Conservation (phyloP, 164 flowering plant genomes). For the Pachysandra terminalis region DNA sequence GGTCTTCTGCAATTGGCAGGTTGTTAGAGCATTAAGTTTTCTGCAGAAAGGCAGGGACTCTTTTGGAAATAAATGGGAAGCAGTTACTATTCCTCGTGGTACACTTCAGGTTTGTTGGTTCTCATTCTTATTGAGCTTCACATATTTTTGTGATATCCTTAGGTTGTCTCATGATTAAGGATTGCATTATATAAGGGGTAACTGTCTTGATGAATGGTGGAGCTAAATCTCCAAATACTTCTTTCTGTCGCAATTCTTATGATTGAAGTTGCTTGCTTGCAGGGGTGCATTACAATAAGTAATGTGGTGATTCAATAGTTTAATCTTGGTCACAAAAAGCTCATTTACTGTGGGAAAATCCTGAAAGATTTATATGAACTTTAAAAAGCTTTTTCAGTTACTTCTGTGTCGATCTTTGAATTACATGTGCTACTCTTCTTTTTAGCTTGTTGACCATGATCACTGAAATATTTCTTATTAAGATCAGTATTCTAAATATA, state of each 20-base stretch:
- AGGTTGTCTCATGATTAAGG: no score
- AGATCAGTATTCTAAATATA: no score
- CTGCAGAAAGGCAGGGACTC: conserved; percentile 63
- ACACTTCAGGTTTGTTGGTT: conserved; percentile 90
- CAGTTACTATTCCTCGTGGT: conserved; percentile 87
- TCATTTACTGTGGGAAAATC: not conserved
- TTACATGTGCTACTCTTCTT: no score
- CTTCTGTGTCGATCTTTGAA: no score
- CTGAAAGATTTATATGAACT: no score
- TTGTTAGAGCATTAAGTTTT: conserved; percentile 74
- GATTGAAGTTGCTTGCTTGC: no score
- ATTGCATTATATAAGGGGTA: not conserved
- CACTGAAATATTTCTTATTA: no score
- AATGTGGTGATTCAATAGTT: not conserved
- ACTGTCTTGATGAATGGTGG: not conserved
- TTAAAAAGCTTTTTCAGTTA: no score
- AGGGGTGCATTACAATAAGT: no score
- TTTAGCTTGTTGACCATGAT: no score
- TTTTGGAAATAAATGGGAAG: conserved; percentile 52
- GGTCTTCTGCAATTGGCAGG: conserved; percentile 39
- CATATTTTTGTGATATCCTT: not conserved
- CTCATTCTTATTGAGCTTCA: conserved; percentile 8
- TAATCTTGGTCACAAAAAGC: no score
- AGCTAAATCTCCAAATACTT: not conserved
- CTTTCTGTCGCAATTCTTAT: no score